Percentiles rank a stretch among this genome's conserved stretches.
Evolutionary conservation across 805 yeast genomes (phyloP).

Genomic region (Torulaspora delbrueckii): DNA sequence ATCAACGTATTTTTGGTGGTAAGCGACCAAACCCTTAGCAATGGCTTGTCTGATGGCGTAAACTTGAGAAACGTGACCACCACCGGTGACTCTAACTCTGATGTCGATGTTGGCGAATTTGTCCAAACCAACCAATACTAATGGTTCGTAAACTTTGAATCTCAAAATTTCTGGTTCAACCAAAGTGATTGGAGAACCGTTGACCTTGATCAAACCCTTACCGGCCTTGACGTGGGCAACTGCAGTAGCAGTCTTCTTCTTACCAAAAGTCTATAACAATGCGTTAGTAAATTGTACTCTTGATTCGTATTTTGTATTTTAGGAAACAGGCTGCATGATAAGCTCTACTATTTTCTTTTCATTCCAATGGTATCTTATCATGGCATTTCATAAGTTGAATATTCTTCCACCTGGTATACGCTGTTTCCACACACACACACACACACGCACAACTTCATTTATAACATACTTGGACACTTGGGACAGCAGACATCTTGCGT

Average conservation of each 20-base stretch:
- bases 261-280: conserved; percentile 85
- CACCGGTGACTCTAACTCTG: conserved; percentile 99
- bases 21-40: conserved; percentile 99
- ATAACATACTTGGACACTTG: conserved; percentile 82
- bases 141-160: conserved; percentile 99
- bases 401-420: not conserved
- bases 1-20: conserved; percentile 98
- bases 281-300: conserved; percentile 11
- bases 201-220: conserved; percentile 97
- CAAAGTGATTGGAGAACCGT: conserved; percentile 98
- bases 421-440: not conserved
- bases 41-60: conserved; percentile 99
- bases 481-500: conserved; percentile 62
- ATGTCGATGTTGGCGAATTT: conserved; percentile 97
- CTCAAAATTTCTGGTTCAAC: conserved; percentile 99
- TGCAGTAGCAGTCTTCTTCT: conserved; percentile 99
- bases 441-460: not conserved
- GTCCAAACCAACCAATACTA: conserved; percentile 96
- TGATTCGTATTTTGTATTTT: not conserved
- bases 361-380: too few relatives aligned
- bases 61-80: conserved; percentile 99
- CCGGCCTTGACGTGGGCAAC: conserved; percentile 99
- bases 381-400: not conserved
- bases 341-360: too few relatives aligned
- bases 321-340: not conserved